These are phyloP conservation scores for Pecoramyces ruminantium DNA, from an alignment of 192 early-diverging fungal species.

Conservation along the genomic window DNA sequence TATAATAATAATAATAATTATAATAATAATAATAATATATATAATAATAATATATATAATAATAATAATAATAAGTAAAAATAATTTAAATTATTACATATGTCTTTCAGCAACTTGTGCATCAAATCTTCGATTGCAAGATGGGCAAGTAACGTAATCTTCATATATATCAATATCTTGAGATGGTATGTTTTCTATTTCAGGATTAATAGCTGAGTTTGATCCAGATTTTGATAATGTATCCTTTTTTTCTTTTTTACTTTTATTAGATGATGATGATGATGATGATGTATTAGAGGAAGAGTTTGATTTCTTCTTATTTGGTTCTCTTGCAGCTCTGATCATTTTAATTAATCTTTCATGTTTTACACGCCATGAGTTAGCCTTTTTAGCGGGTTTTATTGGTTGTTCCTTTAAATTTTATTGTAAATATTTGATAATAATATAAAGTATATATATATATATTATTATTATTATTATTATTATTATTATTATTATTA, in stretches of 20 bases:
- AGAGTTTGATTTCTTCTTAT: background rate
- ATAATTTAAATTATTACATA: background rate
- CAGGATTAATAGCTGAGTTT: too few relatives aligned
- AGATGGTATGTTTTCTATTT: too few relatives aligned
- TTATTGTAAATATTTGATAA: too few relatives aligned
- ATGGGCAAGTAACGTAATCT: background rate
- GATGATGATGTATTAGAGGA: background rate
- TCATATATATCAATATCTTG: background rate
- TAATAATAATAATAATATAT: too few relatives aligned
- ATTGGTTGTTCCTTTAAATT: background rate
- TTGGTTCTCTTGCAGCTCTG: background rate
- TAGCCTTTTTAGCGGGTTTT: background rate
- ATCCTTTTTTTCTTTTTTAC: background rate
- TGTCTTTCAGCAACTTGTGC: background rate
- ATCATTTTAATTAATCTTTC: background rate
- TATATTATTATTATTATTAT: too few relatives aligned
- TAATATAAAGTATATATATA: too few relatives aligned
- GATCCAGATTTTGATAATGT: background rate
- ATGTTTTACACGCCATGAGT: background rate
- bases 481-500: too few relatives aligned
- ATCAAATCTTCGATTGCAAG: background rate
- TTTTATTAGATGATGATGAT: background rate
- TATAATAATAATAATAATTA: too few relatives aligned
- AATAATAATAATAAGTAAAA: too few relatives aligned
- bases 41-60: too few relatives aligned